Percentiles rank a stretch among this genome's conserved stretches.
Conservation (phyloP, 2,329 filamentous ascomycete species). For the Cordyceps tenuipes region DNA sequence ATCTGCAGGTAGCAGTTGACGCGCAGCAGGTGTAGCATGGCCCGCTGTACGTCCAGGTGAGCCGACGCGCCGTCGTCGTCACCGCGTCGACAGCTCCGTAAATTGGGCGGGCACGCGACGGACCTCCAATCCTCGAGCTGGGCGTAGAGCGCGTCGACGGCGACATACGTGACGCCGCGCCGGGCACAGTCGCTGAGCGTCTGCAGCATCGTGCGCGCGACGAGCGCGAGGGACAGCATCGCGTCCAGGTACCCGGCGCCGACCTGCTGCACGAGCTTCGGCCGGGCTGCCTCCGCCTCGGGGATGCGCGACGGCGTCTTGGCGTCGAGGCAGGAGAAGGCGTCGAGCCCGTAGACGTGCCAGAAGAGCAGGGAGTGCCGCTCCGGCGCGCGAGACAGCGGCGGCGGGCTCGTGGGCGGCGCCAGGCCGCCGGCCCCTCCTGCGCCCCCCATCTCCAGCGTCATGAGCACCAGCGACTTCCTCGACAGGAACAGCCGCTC, state of each 20-base stretch:
- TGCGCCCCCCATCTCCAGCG: slow-evolving; percentile 3
- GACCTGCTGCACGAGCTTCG: neutral
- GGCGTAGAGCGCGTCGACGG: slow-evolving; percentile 4
- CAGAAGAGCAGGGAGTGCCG: slow-evolving; percentile 16
- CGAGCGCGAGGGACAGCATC: slow-evolving; percentile 15
- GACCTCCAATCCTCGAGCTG: neutral
- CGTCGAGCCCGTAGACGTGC: slow-evolving; percentile 18
- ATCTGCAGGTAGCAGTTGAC: slow-evolving; percentile 18
- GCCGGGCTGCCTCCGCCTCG: neutral
- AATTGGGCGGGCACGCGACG: neutral
- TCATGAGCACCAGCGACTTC: slow-evolving; percentile 20
- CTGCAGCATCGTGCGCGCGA: slow-evolving; percentile 13
- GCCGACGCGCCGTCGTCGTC: neutral
- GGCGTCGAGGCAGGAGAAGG: slow-evolving; percentile 17
- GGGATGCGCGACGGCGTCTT: slow-evolving; percentile 15
- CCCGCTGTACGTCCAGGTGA: slow-evolving; percentile 13
- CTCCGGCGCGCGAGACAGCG: slow-evolving; percentile 1
- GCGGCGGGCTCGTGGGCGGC: neutral
- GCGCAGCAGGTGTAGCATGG: slow-evolving; percentile 15
- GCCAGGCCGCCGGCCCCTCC: too few species aligned
- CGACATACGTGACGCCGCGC: slow-evolving; percentile 8
- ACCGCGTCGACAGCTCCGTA: neutral
- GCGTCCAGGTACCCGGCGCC: slow-evolving; percentile 17
- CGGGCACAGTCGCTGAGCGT: slow-evolving; percentile 11
- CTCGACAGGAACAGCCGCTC: slow-evolving; percentile 17